These are phyloP conservation scores for Populus tomentosa DNA, from an alignment of 441 rosid genomes.

Conservation along the genomic window DNA sequence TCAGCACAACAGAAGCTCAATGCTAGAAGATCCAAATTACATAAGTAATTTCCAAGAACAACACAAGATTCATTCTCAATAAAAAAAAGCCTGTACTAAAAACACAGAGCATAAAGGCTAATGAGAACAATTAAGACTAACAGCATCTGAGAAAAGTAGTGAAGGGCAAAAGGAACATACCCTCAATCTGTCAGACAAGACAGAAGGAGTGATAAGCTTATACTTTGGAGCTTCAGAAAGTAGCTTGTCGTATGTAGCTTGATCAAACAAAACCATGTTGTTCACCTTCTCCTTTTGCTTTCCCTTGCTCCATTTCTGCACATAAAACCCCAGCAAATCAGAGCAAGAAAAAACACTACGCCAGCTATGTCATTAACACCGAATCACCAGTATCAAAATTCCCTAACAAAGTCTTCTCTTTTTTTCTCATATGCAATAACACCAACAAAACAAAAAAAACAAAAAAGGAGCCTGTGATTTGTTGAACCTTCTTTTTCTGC, in stretches of 20 bases:
- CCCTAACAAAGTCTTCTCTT: neutral
- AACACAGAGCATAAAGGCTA: neutral
- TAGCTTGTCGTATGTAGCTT: slow-evolving; percentile 55
- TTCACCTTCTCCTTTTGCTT: slow-evolving; percentile 75
- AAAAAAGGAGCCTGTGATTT: too few species aligned
- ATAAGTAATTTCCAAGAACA: neutral
- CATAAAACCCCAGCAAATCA: neutral
- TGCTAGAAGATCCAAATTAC: too few species aligned
- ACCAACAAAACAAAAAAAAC: too few species aligned
- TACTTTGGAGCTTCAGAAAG: slow-evolving; percentile 53
- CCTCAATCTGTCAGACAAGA: slow-evolving; percentile 57
- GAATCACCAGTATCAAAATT: neutral
- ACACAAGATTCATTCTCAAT: neutral
- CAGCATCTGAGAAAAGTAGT: neutral
- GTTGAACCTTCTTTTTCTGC: slow-evolving; percentile 58
- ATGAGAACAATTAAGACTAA: neutral
- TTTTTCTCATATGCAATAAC: too few species aligned
- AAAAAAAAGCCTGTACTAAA: neutral
- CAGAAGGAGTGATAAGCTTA: slow-evolving; percentile 57
- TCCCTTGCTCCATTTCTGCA: slow-evolving; percentile 71
- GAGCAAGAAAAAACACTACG: neutral
- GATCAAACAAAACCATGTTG: slow-evolving; percentile 63
- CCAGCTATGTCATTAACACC: neutral
- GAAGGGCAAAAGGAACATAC: slow-evolving; percentile 16
- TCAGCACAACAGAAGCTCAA: too few species aligned